Percentiles rank a stretch among this genome's conserved stretches.
These are phyloP conservation scores for Nakaseomyces kungkrabaensis DNA, from an alignment of 1,139 yeast species.

Conservation along the genomic window DNA sequence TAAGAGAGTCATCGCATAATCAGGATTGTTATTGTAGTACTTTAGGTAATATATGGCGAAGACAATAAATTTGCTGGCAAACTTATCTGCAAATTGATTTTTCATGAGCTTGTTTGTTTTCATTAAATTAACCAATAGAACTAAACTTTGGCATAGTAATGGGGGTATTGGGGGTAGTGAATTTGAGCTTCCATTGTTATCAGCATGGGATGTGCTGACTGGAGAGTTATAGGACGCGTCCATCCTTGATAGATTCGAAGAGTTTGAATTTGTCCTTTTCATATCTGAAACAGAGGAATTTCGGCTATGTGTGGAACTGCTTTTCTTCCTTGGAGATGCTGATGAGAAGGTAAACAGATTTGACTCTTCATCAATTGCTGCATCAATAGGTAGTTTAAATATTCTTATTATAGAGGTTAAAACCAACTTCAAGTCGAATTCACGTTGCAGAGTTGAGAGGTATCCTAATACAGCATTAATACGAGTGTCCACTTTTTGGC, in stretches of 20 bases:
- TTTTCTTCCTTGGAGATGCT: slow-evolving; percentile 11
- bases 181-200: slow-evolving; percentile 12
- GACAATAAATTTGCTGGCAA: slow-evolving; percentile 46
- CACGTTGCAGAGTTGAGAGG: slow-evolving; percentile 45
- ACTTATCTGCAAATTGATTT: slow-evolving; percentile 38
- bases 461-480: slow-evolving; percentile 43
- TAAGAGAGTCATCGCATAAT: slow-evolving; percentile 39
- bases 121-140: slow-evolving; percentile 65
- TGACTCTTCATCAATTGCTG: slow-evolving; percentile 31
- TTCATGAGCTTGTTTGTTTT: slow-evolving; percentile 59
- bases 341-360: slow-evolving; percentile 27
- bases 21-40: slow-evolving; percentile 34
- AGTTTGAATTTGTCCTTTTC: slow-evolving; percentile 4
- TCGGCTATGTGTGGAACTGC: neutral
- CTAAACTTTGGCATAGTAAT: slow-evolving; percentile 47
- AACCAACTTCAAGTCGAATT: slow-evolving; percentile 42
- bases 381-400: slow-evolving; percentile 38
- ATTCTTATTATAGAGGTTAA: slow-evolving; percentile 39
- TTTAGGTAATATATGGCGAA: slow-evolving; percentile 48
- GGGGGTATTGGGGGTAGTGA: slow-evolving; percentile 31
- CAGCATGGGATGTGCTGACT: slow-evolving; percentile 2
- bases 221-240: neutral
- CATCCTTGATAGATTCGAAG: neutral
- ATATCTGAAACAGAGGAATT: slow-evolving; percentile 1
- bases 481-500: slow-evolving; percentile 27